Percentiles rank a stretch among this genome's conserved stretches.
phyloP scores from a whole-genome alignment of 116 monocot species.

The Cymodocea nodosa region DNA sequence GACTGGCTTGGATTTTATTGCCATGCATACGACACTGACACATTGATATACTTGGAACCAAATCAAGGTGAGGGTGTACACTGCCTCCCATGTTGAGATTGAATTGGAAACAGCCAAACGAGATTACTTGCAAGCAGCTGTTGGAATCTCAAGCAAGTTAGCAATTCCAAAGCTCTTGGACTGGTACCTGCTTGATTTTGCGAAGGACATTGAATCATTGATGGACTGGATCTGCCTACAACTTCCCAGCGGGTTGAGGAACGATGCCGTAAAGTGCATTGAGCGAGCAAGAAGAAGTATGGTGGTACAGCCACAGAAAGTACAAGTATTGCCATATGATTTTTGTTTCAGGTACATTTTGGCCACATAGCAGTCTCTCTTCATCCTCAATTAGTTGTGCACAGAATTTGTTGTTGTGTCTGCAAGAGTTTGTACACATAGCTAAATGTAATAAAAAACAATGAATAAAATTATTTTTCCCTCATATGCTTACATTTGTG shows the following conservation, averaged over 20 bases:
- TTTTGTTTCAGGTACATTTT: slow-evolving; percentile 91
- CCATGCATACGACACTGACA: not conserved
- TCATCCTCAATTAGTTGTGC: not conserved
- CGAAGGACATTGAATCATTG: slow-evolving; percentile 62
- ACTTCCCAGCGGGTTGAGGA: slow-evolving; percentile 43
- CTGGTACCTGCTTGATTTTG: slow-evolving; percentile 85
- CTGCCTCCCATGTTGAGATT: slow-evolving; percentile 63
- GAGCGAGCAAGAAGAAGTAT: slow-evolving; percentile 29
- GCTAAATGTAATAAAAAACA: not conserved
- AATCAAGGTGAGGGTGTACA: slow-evolving; percentile 81
- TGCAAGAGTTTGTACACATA: not conserved
- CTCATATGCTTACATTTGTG: too few relatives aligned
- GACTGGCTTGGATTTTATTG: not conserved
- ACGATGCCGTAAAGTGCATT: slow-evolving; percentile 54
- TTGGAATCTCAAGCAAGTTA: slow-evolving; percentile 42
- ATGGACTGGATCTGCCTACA: slow-evolving; percentile 87
- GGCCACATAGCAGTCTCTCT: slow-evolving; percentile 11
- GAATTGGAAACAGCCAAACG: slow-evolving; percentile 75
- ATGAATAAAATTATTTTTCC: not conserved
- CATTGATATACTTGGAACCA: not conserved
- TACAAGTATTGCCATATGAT: slow-evolving; percentile 67
- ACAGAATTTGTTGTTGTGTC: not conserved
- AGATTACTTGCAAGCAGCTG: slow-evolving; percentile 75
- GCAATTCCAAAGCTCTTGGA: slow-evolving; percentile 72
- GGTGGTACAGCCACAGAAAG: slow-evolving; percentile 8